phyloP scores from a whole-genome alignment of 805 yeast genomes.

The Ogataea zsoltii region DNA sequence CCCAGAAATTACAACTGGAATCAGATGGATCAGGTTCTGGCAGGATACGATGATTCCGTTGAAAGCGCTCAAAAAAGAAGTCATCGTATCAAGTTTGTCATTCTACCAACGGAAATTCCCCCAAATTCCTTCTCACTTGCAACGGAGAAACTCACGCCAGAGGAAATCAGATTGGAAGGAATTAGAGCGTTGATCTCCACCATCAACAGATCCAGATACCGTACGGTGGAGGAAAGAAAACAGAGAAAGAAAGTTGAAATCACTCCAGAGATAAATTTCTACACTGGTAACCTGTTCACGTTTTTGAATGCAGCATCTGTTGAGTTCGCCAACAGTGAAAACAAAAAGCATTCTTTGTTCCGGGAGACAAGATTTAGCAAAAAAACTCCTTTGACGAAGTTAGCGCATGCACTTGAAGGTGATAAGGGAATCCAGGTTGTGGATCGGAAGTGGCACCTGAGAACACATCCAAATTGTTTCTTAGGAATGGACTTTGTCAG shows the following conservation, averaged over 20 bases:
- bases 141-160: conserved; percentile 69
- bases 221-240: conserved; percentile 42
- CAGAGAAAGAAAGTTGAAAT: conserved; percentile 45
- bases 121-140: conserved; percentile 43
- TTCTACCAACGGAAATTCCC: conserved; percentile 76
- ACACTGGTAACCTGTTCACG: conserved; percentile 79
- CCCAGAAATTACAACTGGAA: conserved; percentile 80
- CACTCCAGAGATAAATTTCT: conserved; percentile 76
- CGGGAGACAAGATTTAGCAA: conserved; percentile 43
- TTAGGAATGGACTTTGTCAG: conserved; percentile 82
- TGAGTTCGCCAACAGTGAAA: conserved; percentile 24
- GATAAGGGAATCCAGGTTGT: conserved; percentile 63
- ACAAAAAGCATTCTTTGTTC: conserved; percentile 23
- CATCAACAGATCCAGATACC: conserved; percentile 58
- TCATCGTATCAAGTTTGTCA: conserved; percentile 78
- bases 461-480: conserved; percentile 72
- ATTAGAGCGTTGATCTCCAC: conserved; percentile 63
- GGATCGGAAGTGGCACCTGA: conserved; percentile 92
- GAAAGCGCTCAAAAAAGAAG: conserved; percentile 53
- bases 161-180: conserved; percentile 93
- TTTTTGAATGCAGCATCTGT: conserved; percentile 48
- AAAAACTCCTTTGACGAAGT: conserved; percentile 47
- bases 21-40: conserved; percentile 83
- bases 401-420: conserved; percentile 69
- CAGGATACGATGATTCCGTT: conserved; percentile 81